These are phyloP conservation scores for Aphanomyces cochlioides DNA, from an alignment of 352 stramenopile genomes.

Conservation along the genomic window DNA sequence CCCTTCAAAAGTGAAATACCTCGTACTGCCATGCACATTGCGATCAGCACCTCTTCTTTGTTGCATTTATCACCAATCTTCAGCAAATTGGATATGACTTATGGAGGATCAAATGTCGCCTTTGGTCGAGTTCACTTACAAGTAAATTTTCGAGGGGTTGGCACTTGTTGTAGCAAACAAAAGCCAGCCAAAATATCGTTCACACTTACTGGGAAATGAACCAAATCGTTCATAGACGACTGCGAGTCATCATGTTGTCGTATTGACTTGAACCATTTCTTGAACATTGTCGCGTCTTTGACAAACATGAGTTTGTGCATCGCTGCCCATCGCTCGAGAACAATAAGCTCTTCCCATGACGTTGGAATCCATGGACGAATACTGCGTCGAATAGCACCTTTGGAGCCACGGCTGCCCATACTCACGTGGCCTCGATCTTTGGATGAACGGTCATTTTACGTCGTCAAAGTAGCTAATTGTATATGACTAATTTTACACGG, in stretches of 20 bases:
- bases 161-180: constrained; percentile 3
- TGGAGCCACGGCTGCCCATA: not conserved
- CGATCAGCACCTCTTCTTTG: constrained; percentile 20
- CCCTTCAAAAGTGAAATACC: constrained; percentile 14
- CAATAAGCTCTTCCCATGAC: constrained; percentile 13
- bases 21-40: constrained; percentile 13
- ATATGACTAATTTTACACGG: no score
- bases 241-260: not conserved
- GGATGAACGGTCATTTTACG: no score
- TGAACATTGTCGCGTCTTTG: not conserved
- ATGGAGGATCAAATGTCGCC: not conserved
- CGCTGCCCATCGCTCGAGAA: constrained; percentile 7
- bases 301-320: not conserved
- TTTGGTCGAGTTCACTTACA: not conserved
- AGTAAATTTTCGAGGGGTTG: constrained; percentile 1
- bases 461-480: no score
- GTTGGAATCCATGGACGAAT: constrained; percentile 2
- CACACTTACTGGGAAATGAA: constrained; percentile 14
- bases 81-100: constrained; percentile 15
- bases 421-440: no score
- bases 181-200: constrained; percentile 19
- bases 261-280: not conserved
- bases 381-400: not conserved
- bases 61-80: constrained; percentile 15
- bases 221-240: not conserved